Evolutionary conservation across 371 early-diverging fungal species (phyloP), one percentile per base, ranked within the genome.

Genomic region (Mortierella sp.): DNA sequence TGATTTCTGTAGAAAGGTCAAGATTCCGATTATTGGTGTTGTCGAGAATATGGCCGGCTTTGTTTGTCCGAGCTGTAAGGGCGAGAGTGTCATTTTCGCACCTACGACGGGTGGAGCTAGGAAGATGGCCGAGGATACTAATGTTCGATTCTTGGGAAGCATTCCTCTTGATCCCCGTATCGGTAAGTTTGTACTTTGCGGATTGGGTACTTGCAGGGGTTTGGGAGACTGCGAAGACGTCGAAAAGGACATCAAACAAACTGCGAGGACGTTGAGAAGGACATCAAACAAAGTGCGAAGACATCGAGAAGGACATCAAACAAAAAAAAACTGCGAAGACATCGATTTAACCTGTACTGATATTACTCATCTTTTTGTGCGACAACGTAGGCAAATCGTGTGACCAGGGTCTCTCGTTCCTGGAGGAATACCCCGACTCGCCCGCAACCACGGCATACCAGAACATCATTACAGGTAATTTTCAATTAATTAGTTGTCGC

Each of bases 31-130:
- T 74, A 75, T 99, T 34, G 99, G 99, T 13, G 90, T 99, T 0
- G 97, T 99, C 26, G 99, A 99, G 89, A 99, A 99, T 89, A 99
- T 99, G 99, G 92, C 95, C 75, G 98, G 97, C 3, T 98, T 99
- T 88, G 96, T 97, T 13, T 99, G 99, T 83, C 98, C 99, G 8
- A 92, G 91, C 52, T 99, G 99, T 88, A 75, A 91, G 78, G 93
- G 92, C 70, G 94, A 95, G 88, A 95, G 96, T 28, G 84, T 89
- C 24, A 97, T 99, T 73, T 99, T 99, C 87, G 93, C 96, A 14
- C 94, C 98, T 0, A 96, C 96, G 1, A 96, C 97, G 5, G 99
- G 99, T 14, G 99, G 99, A 10, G 99, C 96, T 21, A 83, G 84
- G 48, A 91, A 93, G 76, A 92, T 99, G 91, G 95, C 96, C 14